phyloP scores from a whole-genome alignment of 2,329 filamentous ascomycete genomes.

The Fusarium compactum region DNA sequence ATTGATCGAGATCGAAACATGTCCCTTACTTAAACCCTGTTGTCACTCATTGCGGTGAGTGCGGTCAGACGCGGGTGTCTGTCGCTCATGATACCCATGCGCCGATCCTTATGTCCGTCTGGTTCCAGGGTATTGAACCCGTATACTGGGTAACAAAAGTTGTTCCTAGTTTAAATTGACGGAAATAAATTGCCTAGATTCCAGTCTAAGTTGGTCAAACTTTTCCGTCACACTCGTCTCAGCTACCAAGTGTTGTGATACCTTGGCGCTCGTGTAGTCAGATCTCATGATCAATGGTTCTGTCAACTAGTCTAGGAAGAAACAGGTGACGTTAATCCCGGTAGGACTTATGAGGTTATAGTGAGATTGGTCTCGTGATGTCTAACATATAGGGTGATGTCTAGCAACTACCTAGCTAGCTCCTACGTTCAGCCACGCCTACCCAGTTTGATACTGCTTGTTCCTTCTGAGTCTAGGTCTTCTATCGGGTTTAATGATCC shows the following conservation, averaged over 20 bases:
- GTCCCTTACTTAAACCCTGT: no score
- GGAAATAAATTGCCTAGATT: not conserved
- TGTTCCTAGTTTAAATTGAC: not conserved
- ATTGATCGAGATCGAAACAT: not conserved
- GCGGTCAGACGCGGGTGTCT: not conserved
- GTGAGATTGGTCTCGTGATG: not conserved
- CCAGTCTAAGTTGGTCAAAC: not conserved
- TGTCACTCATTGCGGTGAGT: not conserved
- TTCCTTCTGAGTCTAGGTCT: not conserved
- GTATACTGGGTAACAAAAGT: not conserved
- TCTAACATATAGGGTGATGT: not conserved
- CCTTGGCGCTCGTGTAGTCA: not conserved
- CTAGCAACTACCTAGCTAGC: not conserved
- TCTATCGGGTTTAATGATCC: not conserved
- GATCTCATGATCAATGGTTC: not conserved
- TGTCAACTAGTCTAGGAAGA: not conserved
- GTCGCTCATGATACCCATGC: not conserved
- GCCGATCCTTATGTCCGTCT: conserved; percentile 5
- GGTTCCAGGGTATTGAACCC: not conserved
- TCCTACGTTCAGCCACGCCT: not conserved
- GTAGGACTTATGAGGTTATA: not conserved
- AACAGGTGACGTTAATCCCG: not conserved
- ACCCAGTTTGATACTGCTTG: not conserved
- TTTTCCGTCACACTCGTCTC: not conserved
- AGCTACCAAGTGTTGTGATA: fast-evolving